Evolutionary conservation across 2,329 filamentous ascomycete genomes (phyloP).

Genomic region (Colletotrichum tropicale): DNA sequence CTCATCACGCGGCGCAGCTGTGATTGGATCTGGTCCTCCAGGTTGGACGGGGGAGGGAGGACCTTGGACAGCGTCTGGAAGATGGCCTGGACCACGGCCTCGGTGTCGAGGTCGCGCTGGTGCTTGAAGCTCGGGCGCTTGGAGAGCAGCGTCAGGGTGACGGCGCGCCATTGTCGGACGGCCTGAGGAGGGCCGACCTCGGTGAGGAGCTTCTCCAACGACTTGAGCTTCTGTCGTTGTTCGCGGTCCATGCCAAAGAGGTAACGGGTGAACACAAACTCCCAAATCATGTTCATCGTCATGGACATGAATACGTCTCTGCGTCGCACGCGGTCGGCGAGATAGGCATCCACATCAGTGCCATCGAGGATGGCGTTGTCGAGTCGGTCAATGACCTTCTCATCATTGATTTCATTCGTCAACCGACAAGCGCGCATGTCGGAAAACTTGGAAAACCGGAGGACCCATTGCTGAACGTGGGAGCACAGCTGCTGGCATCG

Average conservation of each 20-base stretch:
- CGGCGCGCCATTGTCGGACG: constrained; percentile 97
- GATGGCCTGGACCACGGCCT: constrained; percentile 91
- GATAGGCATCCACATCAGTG: constrained; percentile 86
- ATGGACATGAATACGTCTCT: constrained; percentile 98
- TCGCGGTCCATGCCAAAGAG: constrained; percentile 98
- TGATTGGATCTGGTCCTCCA: constrained; percentile 80
- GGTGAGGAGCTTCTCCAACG: constrained; percentile 86
- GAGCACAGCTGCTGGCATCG: constrained; percentile 94
- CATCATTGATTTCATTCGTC: constrained; percentile 84
- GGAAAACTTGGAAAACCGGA: constrained; percentile 97
- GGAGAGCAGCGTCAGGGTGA: constrained; percentile 87
- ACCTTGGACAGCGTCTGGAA: constrained; percentile 83
- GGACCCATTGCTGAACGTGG: constrained; percentile 96
- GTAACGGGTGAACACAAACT: constrained; percentile 97
- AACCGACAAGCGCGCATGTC: constrained; percentile 87
- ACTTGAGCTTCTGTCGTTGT: constrained; percentile 96
- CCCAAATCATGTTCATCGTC: constrained; percentile 99
- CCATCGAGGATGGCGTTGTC: constrained; percentile 95
- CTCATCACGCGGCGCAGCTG: constrained; percentile 88
- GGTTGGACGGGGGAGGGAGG: constrained; percentile 82
- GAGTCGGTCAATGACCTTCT: constrained; percentile 91
- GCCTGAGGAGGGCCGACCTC: constrained; percentile 88
- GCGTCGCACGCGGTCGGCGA: constrained; percentile 84
- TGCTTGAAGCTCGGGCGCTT: constrained; percentile 79
- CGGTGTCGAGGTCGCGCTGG: constrained; percentile 87